A percentile compares a stretch with the other conserved stretches of the same genome.
Evolutionary conservation across 2,329 filamentous ascomycete genomes (phyloP).

Genomic region (Xylariaceae sp.): DNA sequence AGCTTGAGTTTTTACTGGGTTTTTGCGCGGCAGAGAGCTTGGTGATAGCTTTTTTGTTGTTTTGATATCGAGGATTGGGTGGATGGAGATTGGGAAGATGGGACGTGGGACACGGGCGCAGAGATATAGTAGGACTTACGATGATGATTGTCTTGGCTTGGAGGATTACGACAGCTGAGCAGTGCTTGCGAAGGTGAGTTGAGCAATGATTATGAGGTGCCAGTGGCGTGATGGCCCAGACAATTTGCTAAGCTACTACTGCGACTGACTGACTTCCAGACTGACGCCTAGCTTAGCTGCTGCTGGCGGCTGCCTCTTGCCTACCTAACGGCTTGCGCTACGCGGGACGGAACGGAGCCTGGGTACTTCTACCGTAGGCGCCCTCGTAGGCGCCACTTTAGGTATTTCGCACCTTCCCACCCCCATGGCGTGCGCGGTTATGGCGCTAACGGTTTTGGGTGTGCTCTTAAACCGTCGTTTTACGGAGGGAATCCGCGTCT

Average conservation of each 20-base stretch:
- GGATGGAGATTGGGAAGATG: not conserved
- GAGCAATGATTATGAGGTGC: not conserved
- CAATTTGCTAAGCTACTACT: not conserved
- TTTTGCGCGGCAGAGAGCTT: slow-evolving; percentile 1
- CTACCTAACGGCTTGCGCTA: not conserved
- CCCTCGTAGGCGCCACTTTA: not conserved
- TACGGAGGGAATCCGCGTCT: too few relatives aligned
- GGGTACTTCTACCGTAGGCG: not conserved
- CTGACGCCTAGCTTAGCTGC: too few relatives aligned
- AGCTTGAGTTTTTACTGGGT: not conserved
- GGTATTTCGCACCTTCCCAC: not conserved
- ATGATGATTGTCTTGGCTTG: not conserved
- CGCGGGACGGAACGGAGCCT: not conserved
- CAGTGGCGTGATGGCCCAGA: not conserved
- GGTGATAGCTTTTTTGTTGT: not conserved
- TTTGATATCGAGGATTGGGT: not conserved
- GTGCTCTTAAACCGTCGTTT: too few relatives aligned
- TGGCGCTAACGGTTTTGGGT: too few relatives aligned
- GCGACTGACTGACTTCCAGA: not conserved
- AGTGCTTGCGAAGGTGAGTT: not conserved
- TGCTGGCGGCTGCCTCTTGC: too few relatives aligned
- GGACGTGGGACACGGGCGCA: not conserved
- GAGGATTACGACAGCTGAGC: not conserved
- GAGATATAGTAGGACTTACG: not conserved
- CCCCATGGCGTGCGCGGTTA: too few relatives aligned